Evolutionary conservation across 2,329 filamentous ascomycete genomes (phyloP).

Genomic region (Alternaria rosae): DNA sequence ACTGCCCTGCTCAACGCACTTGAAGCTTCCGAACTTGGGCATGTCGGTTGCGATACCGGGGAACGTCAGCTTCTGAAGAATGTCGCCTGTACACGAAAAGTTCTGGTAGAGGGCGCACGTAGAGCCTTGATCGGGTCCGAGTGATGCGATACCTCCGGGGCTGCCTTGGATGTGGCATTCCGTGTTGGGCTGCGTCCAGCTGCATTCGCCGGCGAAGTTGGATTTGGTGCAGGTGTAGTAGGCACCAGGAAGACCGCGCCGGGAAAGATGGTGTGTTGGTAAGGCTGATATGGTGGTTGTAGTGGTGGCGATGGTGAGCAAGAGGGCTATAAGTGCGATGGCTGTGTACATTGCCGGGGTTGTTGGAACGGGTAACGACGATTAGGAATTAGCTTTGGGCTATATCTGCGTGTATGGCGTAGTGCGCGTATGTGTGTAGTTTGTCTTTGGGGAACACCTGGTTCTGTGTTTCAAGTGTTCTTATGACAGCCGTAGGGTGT

Average conservation of each 20-base stretch:
- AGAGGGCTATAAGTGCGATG: conserved; percentile 15
- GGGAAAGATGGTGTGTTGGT: conserved; percentile 19
- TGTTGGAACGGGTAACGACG: not conserved
- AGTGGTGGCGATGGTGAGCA: conserved; percentile 13
- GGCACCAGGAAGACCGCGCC: conserved; percentile 45
- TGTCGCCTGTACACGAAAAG: conserved; percentile 28
- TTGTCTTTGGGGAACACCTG: not conserved
- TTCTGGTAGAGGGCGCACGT: conserved; percentile 36
- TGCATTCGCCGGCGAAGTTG: conserved; percentile 41
- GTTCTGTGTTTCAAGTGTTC: not conserved
- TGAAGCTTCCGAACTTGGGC: conserved; percentile 35
- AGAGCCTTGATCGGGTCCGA: conserved; percentile 43
- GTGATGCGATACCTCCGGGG: conserved; percentile 31
- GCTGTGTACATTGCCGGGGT: conserved; percentile 8
- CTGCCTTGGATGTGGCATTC: conserved; percentile 37
- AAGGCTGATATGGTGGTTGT: conserved; percentile 15
- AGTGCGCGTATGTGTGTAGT: conserved; percentile 21
- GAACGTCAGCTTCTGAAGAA: conserved; percentile 31
- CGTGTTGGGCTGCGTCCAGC: conserved; percentile 34
- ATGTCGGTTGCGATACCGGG: conserved; percentile 30
- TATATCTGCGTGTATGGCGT: conserved; percentile 2
- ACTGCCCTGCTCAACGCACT: conserved; percentile 28
- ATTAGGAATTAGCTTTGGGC: conserved; percentile 12
- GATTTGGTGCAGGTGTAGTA: conserved; percentile 41
- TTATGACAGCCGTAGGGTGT: conserved; percentile 1